Conservation (phyloP, 2,329 filamentous ascomycete genomes). For the Coleophoma cylindrospora region DNA sequence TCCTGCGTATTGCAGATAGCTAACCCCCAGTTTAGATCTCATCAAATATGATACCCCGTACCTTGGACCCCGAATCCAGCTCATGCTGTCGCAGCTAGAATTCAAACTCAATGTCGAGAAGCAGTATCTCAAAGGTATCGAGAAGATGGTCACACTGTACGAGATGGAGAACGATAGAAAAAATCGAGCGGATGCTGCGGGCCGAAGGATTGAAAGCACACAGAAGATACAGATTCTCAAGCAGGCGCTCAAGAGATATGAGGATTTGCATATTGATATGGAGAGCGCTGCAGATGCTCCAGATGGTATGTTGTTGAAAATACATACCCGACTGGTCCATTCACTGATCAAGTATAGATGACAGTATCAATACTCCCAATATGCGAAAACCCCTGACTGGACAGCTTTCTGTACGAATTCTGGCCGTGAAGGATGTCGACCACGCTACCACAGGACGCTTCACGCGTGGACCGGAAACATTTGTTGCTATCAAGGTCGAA, state of each 20-base stretch:
- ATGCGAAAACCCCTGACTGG: constrained; percentile 94
- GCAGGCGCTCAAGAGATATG: constrained; percentile 93
- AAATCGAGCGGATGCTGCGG: constrained; percentile 89
- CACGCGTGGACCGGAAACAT: constrained; percentile 87
- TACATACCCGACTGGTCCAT: background rate
- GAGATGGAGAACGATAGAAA: constrained; percentile 96
- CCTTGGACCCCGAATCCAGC: constrained; percentile 93
- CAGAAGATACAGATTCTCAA: constrained; percentile 96
- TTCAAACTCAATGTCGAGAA: constrained; percentile 99
- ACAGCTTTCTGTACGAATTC: constrained; percentile 78
- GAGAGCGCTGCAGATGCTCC: constrained; percentile 67
- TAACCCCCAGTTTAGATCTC: constrained; percentile 56
- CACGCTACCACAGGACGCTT: constrained; percentile 82
- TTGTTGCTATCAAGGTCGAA: constrained; percentile 94
- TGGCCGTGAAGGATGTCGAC: constrained; percentile 90
- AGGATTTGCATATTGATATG: constrained; percentile 93
- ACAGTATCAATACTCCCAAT: constrained; percentile 93
- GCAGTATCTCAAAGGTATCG: constrained; percentile 97
- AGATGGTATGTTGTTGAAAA: constrained; percentile 59
- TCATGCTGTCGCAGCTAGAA: constrained; percentile 97
- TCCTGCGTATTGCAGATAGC: background rate
- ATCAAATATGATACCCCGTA: constrained; percentile 98
- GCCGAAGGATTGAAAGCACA: constrained; percentile 86
- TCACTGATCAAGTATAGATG: constrained; percentile 52
- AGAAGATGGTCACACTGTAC: constrained; percentile 98